phyloP scores from a whole-genome alignment of 495 filamentous ascomycete species.

The Haplographium delicatum region DNA sequence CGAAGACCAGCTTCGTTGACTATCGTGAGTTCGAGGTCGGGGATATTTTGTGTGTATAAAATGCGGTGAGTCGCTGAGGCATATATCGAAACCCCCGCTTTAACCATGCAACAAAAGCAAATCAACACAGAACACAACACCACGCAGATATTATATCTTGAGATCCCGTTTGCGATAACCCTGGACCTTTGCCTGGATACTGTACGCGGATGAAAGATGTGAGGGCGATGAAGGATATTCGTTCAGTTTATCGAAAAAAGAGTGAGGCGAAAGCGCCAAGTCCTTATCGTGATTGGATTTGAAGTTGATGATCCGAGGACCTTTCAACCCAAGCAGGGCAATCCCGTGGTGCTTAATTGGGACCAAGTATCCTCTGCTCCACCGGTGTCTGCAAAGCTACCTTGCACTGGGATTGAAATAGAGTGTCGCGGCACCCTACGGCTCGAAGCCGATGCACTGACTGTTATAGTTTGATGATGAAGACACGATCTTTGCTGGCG shows the following conservation, averaged over 20 bases:
- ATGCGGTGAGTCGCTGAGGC: constrained; percentile 14
- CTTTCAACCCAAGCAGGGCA: constrained; percentile 19
- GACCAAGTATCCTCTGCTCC: constrained; percentile 7
- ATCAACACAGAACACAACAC: too few relatives aligned
- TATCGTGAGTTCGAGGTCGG: not conserved
- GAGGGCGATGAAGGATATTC: not conserved
- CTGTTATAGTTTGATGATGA: not conserved
- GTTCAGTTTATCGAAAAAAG: not conserved
- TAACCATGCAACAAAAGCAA: constrained; percentile 2
- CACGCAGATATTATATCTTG: not conserved
- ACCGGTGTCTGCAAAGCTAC: constrained; percentile 5
- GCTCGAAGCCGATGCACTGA: constrained; percentile 4
- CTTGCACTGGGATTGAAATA: not conserved
- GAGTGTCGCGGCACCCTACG: constrained; percentile 2
- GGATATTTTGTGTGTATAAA: constrained; percentile 1
- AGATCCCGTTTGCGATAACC: not conserved
- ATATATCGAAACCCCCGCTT: not conserved
- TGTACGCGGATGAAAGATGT: not conserved
- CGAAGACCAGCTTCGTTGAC: constrained; percentile 24
- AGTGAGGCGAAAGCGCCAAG: constrained; percentile 18
- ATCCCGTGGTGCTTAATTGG: constrained; percentile 15
- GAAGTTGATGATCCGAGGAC: not conserved
- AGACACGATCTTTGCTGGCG: constrained; percentile 9
- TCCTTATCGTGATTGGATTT: constrained; percentile 18
- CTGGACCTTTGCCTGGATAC: not conserved